Evolutionary conservation across 2,329 filamentous ascomycete species (phyloP).

Genomic region (Lasiodiplodia theobromae): DNA sequence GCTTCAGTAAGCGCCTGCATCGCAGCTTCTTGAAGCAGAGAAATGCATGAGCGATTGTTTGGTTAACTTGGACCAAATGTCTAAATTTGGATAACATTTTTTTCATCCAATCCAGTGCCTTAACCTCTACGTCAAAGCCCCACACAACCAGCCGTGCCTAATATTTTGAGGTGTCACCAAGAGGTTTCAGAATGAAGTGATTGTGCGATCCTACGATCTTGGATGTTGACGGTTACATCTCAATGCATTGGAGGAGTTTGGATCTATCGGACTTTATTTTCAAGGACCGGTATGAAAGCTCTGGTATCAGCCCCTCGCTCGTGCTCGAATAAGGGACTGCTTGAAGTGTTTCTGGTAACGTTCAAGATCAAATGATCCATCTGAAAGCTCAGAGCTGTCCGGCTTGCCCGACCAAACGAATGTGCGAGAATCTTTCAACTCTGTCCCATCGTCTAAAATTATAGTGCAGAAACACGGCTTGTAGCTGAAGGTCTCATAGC

Average conservation of each 20-base stretch:
- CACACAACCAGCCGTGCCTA: background rate
- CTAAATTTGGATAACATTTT: background rate
- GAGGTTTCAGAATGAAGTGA: background rate
- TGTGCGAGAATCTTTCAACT: slow-evolving; percentile 30
- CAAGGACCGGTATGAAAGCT: background rate
- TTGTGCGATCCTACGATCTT: background rate
- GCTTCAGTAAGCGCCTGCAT: background rate
- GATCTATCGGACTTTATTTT: background rate
- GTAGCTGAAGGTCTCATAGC: slow-evolving; percentile 38
- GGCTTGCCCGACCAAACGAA: slow-evolving; percentile 38
- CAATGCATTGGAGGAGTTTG: background rate
- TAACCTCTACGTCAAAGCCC: background rate
- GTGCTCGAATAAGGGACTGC: slow-evolving; percentile 25
- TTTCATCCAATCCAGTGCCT: background rate
- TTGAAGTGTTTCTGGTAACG: slow-evolving; percentile 39
- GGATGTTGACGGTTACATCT: background rate
- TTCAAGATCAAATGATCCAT: slow-evolving; percentile 37
- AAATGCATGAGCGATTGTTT: background rate
- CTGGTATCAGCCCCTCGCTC: background rate
- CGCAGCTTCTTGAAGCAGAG: background rate
- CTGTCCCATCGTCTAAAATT: slow-evolving; percentile 30
- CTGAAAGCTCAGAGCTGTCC: slow-evolving; percentile 37
- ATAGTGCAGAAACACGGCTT: slow-evolving; percentile 34
- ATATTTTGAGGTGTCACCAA: background rate
- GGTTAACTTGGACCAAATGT: background rate